Evolutionary conservation across 2,329 filamentous ascomycete species (phyloP).

Genomic region (Talaromyces sp.): DNA sequence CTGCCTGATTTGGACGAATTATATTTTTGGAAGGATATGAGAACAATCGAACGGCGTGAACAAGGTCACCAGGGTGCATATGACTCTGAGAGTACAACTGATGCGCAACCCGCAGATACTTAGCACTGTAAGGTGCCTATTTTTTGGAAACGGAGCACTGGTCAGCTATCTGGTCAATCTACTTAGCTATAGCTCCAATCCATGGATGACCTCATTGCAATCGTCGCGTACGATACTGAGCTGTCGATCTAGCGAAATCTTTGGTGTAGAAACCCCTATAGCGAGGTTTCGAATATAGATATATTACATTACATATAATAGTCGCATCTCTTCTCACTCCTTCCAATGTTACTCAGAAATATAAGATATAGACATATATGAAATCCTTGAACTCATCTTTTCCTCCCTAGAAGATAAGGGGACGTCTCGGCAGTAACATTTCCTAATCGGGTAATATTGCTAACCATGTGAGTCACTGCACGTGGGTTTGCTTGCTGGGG

Average conservation of each 20-base stretch:
- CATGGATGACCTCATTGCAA: background rate
- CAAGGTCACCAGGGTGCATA: background rate
- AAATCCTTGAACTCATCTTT: too few relatives aligned
- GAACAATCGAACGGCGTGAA: background rate
- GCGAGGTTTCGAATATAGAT: background rate
- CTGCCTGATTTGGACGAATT: background rate
- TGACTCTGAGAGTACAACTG: background rate
- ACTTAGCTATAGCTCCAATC: background rate
- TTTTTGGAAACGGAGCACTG: background rate
- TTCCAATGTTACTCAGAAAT: too few relatives aligned
- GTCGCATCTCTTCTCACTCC: too few relatives aligned
- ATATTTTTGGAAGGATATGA: constrained; percentile 5
- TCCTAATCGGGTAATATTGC: too few relatives aligned
- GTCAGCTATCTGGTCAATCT: background rate
- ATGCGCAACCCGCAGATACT: background rate
- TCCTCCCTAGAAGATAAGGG: too few relatives aligned
- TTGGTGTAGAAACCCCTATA: too few relatives aligned
- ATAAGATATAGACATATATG: too few relatives aligned
- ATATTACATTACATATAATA: background rate
- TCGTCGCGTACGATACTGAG: background rate
- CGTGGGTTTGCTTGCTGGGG: too few relatives aligned
- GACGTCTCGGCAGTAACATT: too few relatives aligned
- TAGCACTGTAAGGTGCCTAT: background rate
- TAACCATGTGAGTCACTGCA: too few relatives aligned
- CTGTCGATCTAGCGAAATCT: background rate